Conservation (phyloP, 2,329 filamentous ascomycete species). For the Blastomyces parvus region DNA sequence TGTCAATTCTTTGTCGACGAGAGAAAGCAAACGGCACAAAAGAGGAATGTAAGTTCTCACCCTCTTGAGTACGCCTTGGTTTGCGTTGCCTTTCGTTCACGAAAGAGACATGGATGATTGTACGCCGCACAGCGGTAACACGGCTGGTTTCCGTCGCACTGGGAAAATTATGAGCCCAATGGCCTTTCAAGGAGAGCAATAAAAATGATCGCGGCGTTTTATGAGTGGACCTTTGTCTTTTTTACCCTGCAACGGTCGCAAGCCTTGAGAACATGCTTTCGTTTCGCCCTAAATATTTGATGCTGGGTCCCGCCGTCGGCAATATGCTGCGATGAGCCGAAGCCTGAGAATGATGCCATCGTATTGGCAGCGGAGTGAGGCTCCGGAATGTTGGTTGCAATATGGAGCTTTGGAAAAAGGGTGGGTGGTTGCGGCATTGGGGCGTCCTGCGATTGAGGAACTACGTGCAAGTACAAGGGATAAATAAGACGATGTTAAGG, state of each 20-base stretch:
- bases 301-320: slow-evolving; percentile 30
- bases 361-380: slow-evolving; percentile 26
- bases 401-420: slow-evolving; percentile 29
- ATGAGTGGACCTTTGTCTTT: slow-evolving; percentile 34
- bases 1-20: slow-evolving; percentile 8
- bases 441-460: slow-evolving; percentile 7
- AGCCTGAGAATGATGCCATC: slow-evolving; percentile 24
- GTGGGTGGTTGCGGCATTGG: slow-evolving; percentile 18
- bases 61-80: slow-evolving; percentile 38
- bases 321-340: slow-evolving; percentile 23
- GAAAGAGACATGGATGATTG: slow-evolving; percentile 37
- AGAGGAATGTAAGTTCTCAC: slow-evolving; percentile 20
- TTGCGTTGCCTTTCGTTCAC: slow-evolving; percentile 36
- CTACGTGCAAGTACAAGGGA: slow-evolving; percentile 5
- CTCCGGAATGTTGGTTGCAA: slow-evolving; percentile 27
- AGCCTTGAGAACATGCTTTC: slow-evolving; percentile 38
- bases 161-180: slow-evolving; percentile 13
- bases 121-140: slow-evolving; percentile 37
- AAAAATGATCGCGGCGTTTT: slow-evolving; percentile 6
- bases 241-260: slow-evolving; percentile 40
- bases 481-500: slow-evolving; percentile 7
- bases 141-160: slow-evolving; percentile 39
- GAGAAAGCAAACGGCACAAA: neutral
- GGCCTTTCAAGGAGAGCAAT: neutral
- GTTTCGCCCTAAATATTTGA: slow-evolving; percentile 35